phyloP scores from a whole-genome alignment of 2,329 filamentous ascomycete genomes.

The Epichloe scottii region DNA sequence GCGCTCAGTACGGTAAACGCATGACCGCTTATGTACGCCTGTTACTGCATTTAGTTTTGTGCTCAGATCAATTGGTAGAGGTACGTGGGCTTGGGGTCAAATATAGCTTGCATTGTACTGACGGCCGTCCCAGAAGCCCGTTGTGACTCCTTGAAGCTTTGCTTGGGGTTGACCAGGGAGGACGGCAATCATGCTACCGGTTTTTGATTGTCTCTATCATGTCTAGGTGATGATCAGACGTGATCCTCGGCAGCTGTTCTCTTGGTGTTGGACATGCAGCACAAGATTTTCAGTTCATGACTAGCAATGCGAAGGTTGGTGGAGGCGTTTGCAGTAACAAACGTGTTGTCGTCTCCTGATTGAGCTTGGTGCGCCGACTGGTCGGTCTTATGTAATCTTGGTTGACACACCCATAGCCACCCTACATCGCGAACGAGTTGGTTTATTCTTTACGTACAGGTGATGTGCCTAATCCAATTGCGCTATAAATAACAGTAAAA shows the following conservation, averaged over 20 bases:
- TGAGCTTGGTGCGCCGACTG: too few relatives aligned
- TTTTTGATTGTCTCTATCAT: constrained; percentile 2
- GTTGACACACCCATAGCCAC: too few relatives aligned
- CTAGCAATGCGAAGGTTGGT: neutral
- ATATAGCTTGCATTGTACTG: constrained; percentile 53
- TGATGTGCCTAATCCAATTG: too few relatives aligned
- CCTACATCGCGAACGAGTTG: too few relatives aligned
- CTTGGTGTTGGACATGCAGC: neutral
- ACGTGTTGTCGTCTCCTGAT: too few relatives aligned
- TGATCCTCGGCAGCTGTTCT: neutral
- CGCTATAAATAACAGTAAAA: too few relatives aligned
- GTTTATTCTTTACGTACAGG: too few relatives aligned
- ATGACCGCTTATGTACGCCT: constrained; percentile 85
- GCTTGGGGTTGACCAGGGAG: constrained; percentile 68
- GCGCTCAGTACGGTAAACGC: constrained; percentile 74
- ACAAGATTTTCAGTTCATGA: neutral
- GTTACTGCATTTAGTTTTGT: constrained; percentile 2
- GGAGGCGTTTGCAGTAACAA: neutral
- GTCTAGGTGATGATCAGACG: neutral
- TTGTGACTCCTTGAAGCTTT: constrained; percentile 65
- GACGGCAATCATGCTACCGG: constrained; percentile 56
- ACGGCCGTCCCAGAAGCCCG: constrained; percentile 58
- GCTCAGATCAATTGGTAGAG: neutral
- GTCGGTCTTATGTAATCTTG: too few relatives aligned
- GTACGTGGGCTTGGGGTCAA: neutral